Base-by-base conservation (phyloP, 2,329 filamentous ascomycete genomes). In the Diplodia sapinea region DNA sequence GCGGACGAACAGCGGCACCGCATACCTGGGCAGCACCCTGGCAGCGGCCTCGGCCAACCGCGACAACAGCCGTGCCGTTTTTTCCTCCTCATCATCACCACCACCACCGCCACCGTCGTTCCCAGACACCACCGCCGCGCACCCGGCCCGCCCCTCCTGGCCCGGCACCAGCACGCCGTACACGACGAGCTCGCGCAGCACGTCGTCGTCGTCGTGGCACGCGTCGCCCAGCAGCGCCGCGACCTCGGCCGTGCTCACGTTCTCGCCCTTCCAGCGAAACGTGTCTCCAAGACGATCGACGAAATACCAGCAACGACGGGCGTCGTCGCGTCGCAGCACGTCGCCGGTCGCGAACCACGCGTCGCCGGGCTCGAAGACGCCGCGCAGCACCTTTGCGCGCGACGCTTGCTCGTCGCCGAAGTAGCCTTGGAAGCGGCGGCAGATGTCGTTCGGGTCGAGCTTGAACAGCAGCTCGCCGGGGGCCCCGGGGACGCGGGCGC, bases 1-100 rank as follows among this genome's bases (percentile, higher is more conserved):
- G 0, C 91, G 82, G 51, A 93, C 73, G 79, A 94, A 94, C 1
- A 93, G 79, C 0, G 91, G 91, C 1, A 94, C 89, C 0, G 91
- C 91, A 73, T 93, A 94, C 70, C 84, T 85, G 0, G 91, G 91
- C 26, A 94, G 80, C 62, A 86, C 82, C 15, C 82, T 81, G 7
- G 86, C 83, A 2, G 84, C 82, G 73, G 89, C 85, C 33, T 54
- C 47, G 4, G 65, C 65, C 49, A 67, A 15, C 31, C 55, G 29
- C 43, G 23, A 26, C 43, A 49, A 36, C 43, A 49, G n/a, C 54
- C 52, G 43, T 11, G 52, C 20, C 17, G 5, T 2, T 7, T 7
- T 8, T 1, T 8, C 31, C 9, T 23, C 31, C 33, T 36, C 9
- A 36, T 33, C 40, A 12, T 36, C 65, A 8, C 38, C 40, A 15